Evolutionary conservation across 225 moss, liverwort and hornwort genomes (phyloP).

Genomic region (Pseudisothecium myosuroides): DNA sequence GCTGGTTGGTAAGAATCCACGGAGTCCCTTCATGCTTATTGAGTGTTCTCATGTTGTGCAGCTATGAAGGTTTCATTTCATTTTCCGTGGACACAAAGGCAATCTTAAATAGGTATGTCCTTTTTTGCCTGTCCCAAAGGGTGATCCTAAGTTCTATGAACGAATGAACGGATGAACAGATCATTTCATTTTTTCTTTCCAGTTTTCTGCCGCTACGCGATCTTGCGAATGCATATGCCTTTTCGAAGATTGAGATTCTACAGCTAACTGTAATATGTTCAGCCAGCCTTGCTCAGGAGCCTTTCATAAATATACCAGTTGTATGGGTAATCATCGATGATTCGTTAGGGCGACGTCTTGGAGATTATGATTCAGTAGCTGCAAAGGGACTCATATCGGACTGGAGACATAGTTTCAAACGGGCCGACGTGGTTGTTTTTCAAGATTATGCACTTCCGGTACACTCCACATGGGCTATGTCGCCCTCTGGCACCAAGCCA

Average conservation of each 20-base stretch:
- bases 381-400: slow-evolving; percentile 17
- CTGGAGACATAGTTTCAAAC: slow-evolving; percentile 62
- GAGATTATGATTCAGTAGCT: slow-evolving; percentile 8
- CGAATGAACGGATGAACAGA: background rate
- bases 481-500: background rate
- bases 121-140: background rate
- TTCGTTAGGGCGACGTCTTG: slow-evolving; percentile 41
- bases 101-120: slow-evolving; percentile 21
- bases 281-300: slow-evolving; percentile 47
- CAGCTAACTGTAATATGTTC: background rate
- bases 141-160: background rate
- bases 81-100: slow-evolving; percentile 37
- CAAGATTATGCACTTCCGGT: slow-evolving; percentile 81
- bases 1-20: background rate
- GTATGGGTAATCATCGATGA: slow-evolving; percentile 47
- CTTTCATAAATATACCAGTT: slow-evolving; percentile 38
- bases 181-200: background rate
- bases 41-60: slow-evolving; percentile 9
- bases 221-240: background rate
- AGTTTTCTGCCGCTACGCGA: background rate
- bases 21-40: background rate
- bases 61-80: slow-evolving; percentile 50
- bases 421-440: slow-evolving; percentile 70
- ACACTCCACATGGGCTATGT: background rate
- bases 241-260: background rate